Evolutionary conservation across 768 basidiomycete genomes (phyloP), one percentile per base, ranked within the genome.

Genomic region (Leucocoprinus birnbaumii): DNA sequence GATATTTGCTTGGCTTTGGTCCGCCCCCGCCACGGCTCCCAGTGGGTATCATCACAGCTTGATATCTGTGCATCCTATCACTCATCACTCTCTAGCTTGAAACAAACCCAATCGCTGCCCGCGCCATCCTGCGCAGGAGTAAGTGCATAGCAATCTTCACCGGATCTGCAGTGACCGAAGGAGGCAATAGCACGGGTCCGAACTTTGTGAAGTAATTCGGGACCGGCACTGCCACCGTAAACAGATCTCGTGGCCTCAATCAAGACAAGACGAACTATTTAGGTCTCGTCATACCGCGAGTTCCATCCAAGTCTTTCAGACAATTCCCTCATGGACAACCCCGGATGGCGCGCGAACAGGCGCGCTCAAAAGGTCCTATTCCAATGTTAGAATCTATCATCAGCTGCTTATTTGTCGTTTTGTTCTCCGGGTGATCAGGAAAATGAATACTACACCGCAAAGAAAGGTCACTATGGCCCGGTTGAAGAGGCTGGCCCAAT

Each of bases 341-440:
- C 83, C 51, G 91, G 91, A 54, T 92, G 90, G 89, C 80, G 80
- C 61, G 88, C 89, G 34, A 75, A 76, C 14, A 78, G 83, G 50
- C 78, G 79, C 58, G 91, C 85, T 2, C 71, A 78, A 49, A 79
- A 78, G 71, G 85, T 79, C 59, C 24, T 45, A 27, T 47, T 45
- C 61, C 24, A 13, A 24, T 7, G 9, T 52, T 3, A 21, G 18
- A 3, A 21, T 26, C 16, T 8, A 47, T 4, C 31, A 5, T 31
- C 9, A n/a, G 10, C 31, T 10, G 44, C 51, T 16, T 21, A 7
- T 11, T 34, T 35, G 48, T 3, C 34, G 49, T 55, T 46, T 53
- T n/a, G n/a, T n/a, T n/a, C 57, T 57, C n/a, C 48, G 19, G 21
- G 51, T 21, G 31, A 55, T 41, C 41, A 74, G 71, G 75, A 76